Percentiles rank a stretch among this genome's conserved stretches.
Conservation (phyloP, 371 early-diverging fungal genomes). For the Mortierella sp. region DNA sequence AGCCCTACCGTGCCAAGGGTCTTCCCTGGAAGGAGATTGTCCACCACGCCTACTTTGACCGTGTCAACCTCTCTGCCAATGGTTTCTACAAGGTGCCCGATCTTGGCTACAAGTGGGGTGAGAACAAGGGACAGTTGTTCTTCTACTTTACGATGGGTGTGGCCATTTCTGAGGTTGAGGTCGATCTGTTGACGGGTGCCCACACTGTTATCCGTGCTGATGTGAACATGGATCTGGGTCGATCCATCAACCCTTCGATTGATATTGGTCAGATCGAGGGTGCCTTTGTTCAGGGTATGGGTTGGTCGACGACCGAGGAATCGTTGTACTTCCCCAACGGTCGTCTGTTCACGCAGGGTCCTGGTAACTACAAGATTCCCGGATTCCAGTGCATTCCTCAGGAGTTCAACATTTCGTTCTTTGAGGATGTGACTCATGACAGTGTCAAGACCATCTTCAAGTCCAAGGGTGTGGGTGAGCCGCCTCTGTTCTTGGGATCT, state of each 20-base stretch:
- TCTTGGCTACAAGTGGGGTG: slow-evolving; percentile 74
- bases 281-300: slow-evolving; percentile 82
- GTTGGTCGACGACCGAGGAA: slow-evolving; percentile 83
- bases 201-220: slow-evolving; percentile 76
- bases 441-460: slow-evolving; percentile 73
- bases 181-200: slow-evolving; percentile 81
- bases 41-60: slow-evolving; percentile 75
- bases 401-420: slow-evolving; percentile 73
- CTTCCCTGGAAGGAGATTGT: slow-evolving; percentile 60
- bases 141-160: slow-evolving; percentile 82
- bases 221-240: slow-evolving; percentile 80
- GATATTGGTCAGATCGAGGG: slow-evolving; percentile 90
- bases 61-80: slow-evolving; percentile 75
- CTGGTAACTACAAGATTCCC: slow-evolving; percentile 86
- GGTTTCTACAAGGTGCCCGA: slow-evolving; percentile 83
- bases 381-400: slow-evolving; percentile 80
- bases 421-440: slow-evolving; percentile 67
- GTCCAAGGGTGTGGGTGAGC: slow-evolving; percentile 87
- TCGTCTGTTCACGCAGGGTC: slow-evolving; percentile 75
- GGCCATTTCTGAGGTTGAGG: slow-evolving; percentile 80
- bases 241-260: slow-evolving; percentile 78
- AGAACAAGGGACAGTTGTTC: slow-evolving; percentile 69
- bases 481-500: slow-evolving; percentile 81
- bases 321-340: slow-evolving; percentile 73
- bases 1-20: slow-evolving; percentile 68